Base-by-base conservation (phyloP, 2,329 filamentous ascomycete species). In the Aspergillus sp. region DNA sequence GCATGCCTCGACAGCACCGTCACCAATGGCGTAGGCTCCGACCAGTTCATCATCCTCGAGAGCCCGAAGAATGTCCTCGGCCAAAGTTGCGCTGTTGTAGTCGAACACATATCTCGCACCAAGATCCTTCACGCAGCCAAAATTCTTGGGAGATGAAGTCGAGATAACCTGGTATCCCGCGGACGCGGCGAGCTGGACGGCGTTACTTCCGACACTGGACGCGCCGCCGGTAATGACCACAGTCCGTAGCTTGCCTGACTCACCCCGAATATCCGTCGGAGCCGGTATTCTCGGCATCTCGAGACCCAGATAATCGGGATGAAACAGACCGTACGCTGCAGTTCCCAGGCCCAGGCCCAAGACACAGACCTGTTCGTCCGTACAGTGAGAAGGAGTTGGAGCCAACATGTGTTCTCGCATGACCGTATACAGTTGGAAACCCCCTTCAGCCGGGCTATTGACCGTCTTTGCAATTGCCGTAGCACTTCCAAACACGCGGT, bases 91-190 rank as follows among this genome's bases (percentile, higher is more conserved):
- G 31, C 53, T 66, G 17, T 74, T 74, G 67, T 83, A 83, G 64
- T 84, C 81, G 51, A 81, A 81, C 0, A 77, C 78, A 1, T 75
- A 65, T 17, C 63, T 70, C 1, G 81, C 81, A 0, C 83, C 83
- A 0, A 84, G 73, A 17, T 66, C 62, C 62, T 76, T 79, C 28
- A 81, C 73, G 11, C 76, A 76, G 0, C 76, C 76, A 19, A 79
- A 77, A 65, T 84, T 84, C 45, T 71, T 75, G 15, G 69, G 70
- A 7, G 76, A 76, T 0, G 75, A 74, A 1, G 79, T 78, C 3
- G 72, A 71, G 55, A 80, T 67, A 15, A 83, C 78, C 25, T 74
- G 73, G 54, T 79, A 74, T 4, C 80, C 79, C 19, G 77, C 67
- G 0, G 74, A 75, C 1, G 67, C 72, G 0, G 79, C 80, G 5